Percentiles rank a stretch among this genome's conserved stretches.
Conservation (phyloP, 192 early-diverging fungal genomes). For the Entomortierella parvispora region DNA sequence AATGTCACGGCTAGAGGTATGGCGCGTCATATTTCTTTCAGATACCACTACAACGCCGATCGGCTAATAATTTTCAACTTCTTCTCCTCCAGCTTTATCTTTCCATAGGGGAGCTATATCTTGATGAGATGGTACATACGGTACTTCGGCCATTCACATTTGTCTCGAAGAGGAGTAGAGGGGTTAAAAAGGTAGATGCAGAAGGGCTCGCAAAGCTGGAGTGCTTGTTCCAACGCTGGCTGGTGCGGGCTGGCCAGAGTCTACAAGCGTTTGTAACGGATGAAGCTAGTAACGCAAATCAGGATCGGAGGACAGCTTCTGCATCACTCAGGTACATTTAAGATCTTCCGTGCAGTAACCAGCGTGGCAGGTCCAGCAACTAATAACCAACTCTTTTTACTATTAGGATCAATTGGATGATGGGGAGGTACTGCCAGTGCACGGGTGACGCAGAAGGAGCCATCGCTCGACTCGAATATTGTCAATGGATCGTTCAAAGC, state of each 20-base stretch:
- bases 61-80: too few relatives aligned
- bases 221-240: conserved; percentile 31
- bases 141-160: conserved; percentile 19
- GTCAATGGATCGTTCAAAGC: background rate
- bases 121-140: conserved; percentile 37
- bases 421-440: conserved; percentile 39
- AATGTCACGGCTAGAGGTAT: conserved; percentile 19
- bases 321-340: conserved; percentile 10
- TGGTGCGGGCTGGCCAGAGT: conserved; percentile 22
- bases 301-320: background rate
- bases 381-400: background rate
- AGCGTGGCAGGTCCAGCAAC: too few relatives aligned
- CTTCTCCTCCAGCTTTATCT: conserved; percentile 8
- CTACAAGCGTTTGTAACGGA: background rate
- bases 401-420: conserved; percentile 28
- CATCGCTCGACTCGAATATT: conserved; percentile 34
- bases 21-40: too few relatives aligned
- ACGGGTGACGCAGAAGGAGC: conserved; percentile 28
- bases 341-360: background rate
- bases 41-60: too few relatives aligned
- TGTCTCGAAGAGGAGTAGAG: conserved; percentile 13
- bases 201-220: conserved; percentile 22
- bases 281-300: background rate
- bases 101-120: conserved; percentile 33
- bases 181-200: conserved; percentile 27